These are phyloP conservation scores for Penicillium paradoxum DNA, from an alignment of 495 filamentous ascomycete species.

Conservation along the genomic window DNA sequence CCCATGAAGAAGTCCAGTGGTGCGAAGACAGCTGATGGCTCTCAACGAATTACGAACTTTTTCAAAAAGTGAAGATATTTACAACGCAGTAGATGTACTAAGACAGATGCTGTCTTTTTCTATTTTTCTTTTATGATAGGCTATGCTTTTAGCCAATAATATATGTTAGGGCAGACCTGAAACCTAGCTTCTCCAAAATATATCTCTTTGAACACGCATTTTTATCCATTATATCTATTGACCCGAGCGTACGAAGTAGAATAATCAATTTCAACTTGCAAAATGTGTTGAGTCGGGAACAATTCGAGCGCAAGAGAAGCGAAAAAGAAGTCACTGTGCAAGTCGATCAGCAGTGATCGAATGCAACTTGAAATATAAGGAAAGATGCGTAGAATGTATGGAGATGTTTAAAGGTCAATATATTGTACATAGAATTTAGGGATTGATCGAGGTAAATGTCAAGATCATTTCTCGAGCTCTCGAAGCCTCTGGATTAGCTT, in stretches of 20 bases:
- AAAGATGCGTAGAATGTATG: neutral
- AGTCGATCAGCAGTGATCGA: neutral
- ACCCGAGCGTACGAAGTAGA: no score
- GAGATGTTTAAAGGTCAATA: neutral
- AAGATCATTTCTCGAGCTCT: conserved; percentile 24
- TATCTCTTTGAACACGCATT: neutral
- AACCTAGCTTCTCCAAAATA: neutral
- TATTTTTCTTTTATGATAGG: neutral
- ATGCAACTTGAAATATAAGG: no score
- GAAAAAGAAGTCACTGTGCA: neutral
- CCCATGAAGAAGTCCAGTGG: conserved; percentile 42
- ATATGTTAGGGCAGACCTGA: neutral
- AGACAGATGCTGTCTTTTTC: neutral
- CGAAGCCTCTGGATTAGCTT: conserved; percentile 49
- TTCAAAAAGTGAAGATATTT: conserved; percentile 53
- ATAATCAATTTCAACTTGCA: no score
- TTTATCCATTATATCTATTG: no score
- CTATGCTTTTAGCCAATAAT: neutral
- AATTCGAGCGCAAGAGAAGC: neutral
- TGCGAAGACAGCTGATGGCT: conserved; percentile 53
- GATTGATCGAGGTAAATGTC: neutral
- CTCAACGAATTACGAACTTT: conserved; percentile 80
- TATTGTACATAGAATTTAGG: conserved; percentile 18
- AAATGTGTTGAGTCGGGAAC: no score
- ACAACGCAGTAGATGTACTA: neutral